Conservation (phyloP, 805 yeast genomes). For the Torulaspora franciscae region DNA sequence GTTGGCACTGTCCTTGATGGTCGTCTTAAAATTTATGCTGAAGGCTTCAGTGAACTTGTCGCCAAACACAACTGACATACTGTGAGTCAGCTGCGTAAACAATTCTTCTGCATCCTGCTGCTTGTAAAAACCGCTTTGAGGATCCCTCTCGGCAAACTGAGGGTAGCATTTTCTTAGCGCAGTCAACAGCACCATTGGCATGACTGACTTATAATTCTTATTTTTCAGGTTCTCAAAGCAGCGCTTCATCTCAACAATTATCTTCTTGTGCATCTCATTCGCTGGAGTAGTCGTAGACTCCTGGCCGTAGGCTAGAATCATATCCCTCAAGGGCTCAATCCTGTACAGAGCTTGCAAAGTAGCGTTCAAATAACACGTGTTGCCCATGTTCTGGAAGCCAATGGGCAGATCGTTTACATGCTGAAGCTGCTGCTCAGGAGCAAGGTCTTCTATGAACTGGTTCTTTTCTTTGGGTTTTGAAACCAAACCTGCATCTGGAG, state of each 20-base stretch:
- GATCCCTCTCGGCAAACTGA: slow-evolving; percentile 80
- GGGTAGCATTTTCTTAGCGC: slow-evolving; percentile 67
- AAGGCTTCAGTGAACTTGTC: slow-evolving; percentile 52
- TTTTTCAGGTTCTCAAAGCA: slow-evolving; percentile 41
- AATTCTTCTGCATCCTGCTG: slow-evolving; percentile 99
- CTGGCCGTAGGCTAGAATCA: slow-evolving; percentile 51
- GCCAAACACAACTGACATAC: slow-evolving; percentile 44
- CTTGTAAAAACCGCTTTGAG: slow-evolving; percentile 62
- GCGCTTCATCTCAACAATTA: slow-evolving; percentile 46
- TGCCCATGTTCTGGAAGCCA: slow-evolving; percentile 91
- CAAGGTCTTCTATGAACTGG: slow-evolving; percentile 67
- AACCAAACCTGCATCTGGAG: slow-evolving; percentile 63
- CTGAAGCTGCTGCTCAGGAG: slow-evolving; percentile 34
- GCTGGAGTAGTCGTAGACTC: slow-evolving; percentile 21
- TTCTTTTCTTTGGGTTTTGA: slow-evolving; percentile 50
- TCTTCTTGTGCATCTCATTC: slow-evolving; percentile 36
- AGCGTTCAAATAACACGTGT: slow-evolving; percentile 92
- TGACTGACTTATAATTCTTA: slow-evolving; percentile 44
- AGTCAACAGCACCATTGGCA: slow-evolving; percentile 65
- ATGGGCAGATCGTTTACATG: slow-evolving; percentile 60
- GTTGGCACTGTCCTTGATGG: slow-evolving; percentile 56
- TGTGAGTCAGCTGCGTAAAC: slow-evolving; percentile 67
- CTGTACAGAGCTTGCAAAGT: slow-evolving; percentile 83
- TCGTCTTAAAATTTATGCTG: slow-evolving; percentile 58
- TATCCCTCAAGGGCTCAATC: slow-evolving; percentile 63